A percentile compares a stretch with the other conserved stretches of the same genome.
Evolutionary conservation across 371 early-diverging fungal genomes (phyloP).

Genomic region (Nosema muscidifuracis): DNA sequence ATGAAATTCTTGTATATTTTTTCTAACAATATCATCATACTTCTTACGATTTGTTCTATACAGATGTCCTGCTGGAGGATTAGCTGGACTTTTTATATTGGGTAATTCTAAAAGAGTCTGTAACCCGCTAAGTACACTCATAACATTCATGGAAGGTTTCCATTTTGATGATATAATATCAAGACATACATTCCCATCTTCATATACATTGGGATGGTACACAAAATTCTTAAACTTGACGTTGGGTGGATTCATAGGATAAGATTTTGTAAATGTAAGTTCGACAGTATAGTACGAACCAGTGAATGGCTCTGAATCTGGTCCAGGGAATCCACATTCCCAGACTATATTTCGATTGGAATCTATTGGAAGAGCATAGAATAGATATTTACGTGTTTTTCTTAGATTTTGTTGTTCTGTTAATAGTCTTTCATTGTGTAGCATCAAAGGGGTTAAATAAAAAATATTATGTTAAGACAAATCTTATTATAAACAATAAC

Average conservation of each 20-base stretch:
- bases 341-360: conserved; percentile 12
- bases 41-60: conserved; percentile 36
- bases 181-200: conserved; percentile 55
- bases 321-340: conserved; percentile 51
- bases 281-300: conserved; percentile 33
- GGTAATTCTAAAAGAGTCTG: conserved; percentile 60
- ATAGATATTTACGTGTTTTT: conserved; percentile 40
- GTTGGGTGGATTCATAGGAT: conserved; percentile 61
- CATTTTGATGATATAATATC: conserved; percentile 60
- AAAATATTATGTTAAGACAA: too few species aligned
- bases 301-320: conserved; percentile 20
- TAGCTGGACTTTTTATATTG: conserved; percentile 62
- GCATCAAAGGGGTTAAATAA: conserved; percentile 7
- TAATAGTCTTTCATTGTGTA: conserved; percentile 30
- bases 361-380: conserved; percentile 28
- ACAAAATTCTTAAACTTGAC: conserved; percentile 42
- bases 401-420: conserved; percentile 37
- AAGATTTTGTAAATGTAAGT: conserved; percentile 43
- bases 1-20: conserved; percentile 42
- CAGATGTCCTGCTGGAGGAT: conserved; percentile 48
- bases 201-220: conserved; percentile 62
- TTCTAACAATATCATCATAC: conserved; percentile 45
- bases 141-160: conserved; percentile 58
- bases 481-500: too few species aligned
- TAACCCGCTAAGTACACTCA: conserved; percentile 53